Evolutionary conservation across 345 rosid species (phyloP).

Genomic region (Conringia planisiliqua): DNA sequence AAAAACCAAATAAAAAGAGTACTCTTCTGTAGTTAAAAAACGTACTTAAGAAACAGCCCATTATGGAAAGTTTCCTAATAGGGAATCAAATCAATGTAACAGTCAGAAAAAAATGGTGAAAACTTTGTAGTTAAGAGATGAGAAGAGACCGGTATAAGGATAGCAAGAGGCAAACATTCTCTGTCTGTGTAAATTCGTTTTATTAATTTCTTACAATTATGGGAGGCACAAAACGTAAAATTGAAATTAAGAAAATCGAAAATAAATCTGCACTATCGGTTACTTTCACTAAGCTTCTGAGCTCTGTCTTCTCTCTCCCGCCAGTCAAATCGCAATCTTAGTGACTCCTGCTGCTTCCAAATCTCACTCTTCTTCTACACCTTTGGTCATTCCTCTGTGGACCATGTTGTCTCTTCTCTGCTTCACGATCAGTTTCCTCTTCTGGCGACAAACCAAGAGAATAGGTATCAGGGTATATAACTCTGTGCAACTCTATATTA

Average conservation of each 20-base stretch:
- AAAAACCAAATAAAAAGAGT: no score
- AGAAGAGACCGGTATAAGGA: no score
- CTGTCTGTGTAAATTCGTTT: background rate
- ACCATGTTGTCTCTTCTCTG: background rate
- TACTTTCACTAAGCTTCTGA: constrained; percentile 2
- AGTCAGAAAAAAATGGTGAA: no score
- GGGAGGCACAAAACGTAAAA: constrained; percentile 4
- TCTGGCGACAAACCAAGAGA: background rate
- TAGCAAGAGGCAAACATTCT: background rate
- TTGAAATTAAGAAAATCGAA: background rate
- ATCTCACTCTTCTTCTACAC: constrained; percentile 17
- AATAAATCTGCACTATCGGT: background rate
- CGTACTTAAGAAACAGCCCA: no score
- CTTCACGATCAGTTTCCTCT: background rate
- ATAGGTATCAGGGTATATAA: no score
- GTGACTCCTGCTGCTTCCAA: background rate
- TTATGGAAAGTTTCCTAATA: no score
- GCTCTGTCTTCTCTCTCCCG: background rate
- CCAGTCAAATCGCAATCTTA: constrained; percentile 5
- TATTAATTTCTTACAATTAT: background rate
- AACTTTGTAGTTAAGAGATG: no score
- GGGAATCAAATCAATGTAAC: no score
- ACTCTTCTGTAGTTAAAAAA: no score
- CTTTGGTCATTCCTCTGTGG: constrained; percentile 19
- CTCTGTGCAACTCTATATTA: no score